Evolutionary conservation across 352 stramenopile species (phyloP).

Genomic region (Phytophthora pini): DNA sequence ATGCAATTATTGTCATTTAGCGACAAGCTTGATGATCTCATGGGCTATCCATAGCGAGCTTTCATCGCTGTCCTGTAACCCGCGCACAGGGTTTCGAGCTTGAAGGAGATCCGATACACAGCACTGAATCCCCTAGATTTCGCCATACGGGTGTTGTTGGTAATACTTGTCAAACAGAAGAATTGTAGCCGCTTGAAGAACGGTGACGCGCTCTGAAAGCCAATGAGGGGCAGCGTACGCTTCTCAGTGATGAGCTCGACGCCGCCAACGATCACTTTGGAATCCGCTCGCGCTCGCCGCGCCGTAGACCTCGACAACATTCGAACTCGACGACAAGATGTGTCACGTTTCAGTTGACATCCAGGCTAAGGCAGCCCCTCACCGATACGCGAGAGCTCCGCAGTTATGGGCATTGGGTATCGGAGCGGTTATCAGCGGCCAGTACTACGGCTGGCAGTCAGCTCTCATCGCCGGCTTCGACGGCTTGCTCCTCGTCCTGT

Average conservation of each 20-base stretch:
- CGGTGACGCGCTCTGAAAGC: conserved; percentile 19
- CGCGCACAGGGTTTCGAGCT: not conserved
- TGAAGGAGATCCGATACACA: not conserved
- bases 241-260: conserved; percentile 14
- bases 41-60: conserved; percentile 13
- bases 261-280: conserved; percentile 8
- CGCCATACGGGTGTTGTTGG: conserved; percentile 20
- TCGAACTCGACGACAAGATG: conserved; percentile 11
- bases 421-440: conserved; percentile 52
- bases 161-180: conserved; percentile 16
- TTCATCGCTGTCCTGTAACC: not conserved
- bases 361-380: conserved; percentile 17
- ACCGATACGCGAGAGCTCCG: conserved; percentile 66
- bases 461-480: conserved; percentile 70
- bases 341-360: conserved; percentile 25
- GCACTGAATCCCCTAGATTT: conserved; percentile 8
- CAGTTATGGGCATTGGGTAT: conserved; percentile 68
- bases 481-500: conserved; percentile 65
- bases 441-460: conserved; percentile 81
- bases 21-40: too few species aligned
- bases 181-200: conserved; percentile 24
- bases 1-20: too few species aligned
- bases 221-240: conserved; percentile 14
- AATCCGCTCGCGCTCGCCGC: conserved; percentile 10
- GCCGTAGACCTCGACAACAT: not conserved